Conservation (phyloP, 116 monocot genomes). For the Iris pallida region DNA sequence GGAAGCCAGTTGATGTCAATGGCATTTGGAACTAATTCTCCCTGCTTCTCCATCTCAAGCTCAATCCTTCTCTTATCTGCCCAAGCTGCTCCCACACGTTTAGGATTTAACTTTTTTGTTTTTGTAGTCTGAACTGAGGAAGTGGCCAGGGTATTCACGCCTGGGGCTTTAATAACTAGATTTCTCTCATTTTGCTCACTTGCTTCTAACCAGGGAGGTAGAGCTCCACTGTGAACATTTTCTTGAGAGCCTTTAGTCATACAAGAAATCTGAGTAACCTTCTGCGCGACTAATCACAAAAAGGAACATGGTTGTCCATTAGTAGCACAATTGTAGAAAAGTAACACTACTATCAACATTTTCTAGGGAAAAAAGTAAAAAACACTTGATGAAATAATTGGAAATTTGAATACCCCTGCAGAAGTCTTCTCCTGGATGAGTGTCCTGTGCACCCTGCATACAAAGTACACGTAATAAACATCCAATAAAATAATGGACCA, state of each 20-base stretch:
- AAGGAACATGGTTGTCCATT: not conserved
- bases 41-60: constrained; percentile 82
- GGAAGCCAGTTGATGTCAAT: constrained; percentile 87
- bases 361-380: not conserved
- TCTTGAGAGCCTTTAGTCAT: constrained; percentile 27
- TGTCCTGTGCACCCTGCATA: constrained; percentile 18
- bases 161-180: constrained; percentile 12
- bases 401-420: constrained; percentile 30
- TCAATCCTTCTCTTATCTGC: constrained; percentile 83
- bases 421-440: constrained; percentile 17
- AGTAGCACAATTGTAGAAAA: not conserved
- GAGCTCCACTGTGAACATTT: constrained; percentile 52
- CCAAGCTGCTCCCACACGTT: constrained; percentile 97
- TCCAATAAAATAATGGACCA: no score
- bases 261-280: constrained; percentile 17
- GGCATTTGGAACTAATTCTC: constrained; percentile 27
- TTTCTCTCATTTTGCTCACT: constrained; percentile 29
- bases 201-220: constrained; percentile 71
- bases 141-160: not conserved
- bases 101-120: constrained; percentile 71
- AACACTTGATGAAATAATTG: not conserved
- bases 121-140: constrained; percentile 24
- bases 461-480: no score
- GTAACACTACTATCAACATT: not conserved
- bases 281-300: constrained; percentile 21